Evolutionary conservation across 2,329 filamentous ascomycete genomes (phyloP).

Genomic region (Bipolaris victoriae): DNA sequence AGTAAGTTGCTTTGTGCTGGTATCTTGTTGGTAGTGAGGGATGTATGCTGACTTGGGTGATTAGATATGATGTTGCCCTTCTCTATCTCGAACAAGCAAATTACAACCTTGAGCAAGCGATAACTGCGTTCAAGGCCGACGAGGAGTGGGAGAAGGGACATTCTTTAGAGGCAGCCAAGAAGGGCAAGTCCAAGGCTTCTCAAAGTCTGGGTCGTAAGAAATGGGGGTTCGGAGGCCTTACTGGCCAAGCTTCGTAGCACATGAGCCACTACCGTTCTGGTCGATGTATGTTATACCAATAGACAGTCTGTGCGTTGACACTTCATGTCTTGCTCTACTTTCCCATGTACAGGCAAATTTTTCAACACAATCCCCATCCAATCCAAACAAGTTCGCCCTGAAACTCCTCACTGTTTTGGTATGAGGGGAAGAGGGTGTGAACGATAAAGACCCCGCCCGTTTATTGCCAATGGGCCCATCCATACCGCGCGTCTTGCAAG

Average conservation of each 20-base stretch:
- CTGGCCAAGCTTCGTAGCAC: slow-evolving; percentile 43
- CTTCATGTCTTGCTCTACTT: no score
- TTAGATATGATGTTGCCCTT: slow-evolving; percentile 71
- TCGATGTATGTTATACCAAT: background rate
- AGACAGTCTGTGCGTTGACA: background rate
- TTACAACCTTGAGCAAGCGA: slow-evolving; percentile 70
- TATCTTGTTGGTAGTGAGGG: background rate
- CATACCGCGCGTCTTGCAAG: slow-evolving; percentile 8
- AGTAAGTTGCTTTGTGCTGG: slow-evolving; percentile 59
- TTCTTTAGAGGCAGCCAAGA: slow-evolving; percentile 59
- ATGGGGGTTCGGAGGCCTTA: slow-evolving; percentile 48
- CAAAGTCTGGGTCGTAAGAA: slow-evolving; percentile 36
- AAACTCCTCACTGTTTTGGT: background rate
- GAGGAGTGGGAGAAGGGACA: slow-evolving; percentile 77
- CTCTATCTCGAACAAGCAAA: slow-evolving; percentile 74
- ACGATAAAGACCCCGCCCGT: slow-evolving; percentile 5
- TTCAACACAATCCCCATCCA: background rate
- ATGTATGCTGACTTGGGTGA: slow-evolving; percentile 45
- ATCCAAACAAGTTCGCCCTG: background rate
- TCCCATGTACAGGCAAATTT: background rate
- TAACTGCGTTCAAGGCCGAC: slow-evolving; percentile 70
- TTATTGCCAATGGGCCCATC: slow-evolving; percentile 9
- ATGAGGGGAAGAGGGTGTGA: background rate
- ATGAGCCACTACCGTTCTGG: background rate
- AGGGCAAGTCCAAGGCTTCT: slow-evolving; percentile 49